Evolutionary conservation across 1,284 basidiomycete species (phyloP), one percentile per base, ranked within the genome.

Genomic region (Marasmius tenuissimus): DNA sequence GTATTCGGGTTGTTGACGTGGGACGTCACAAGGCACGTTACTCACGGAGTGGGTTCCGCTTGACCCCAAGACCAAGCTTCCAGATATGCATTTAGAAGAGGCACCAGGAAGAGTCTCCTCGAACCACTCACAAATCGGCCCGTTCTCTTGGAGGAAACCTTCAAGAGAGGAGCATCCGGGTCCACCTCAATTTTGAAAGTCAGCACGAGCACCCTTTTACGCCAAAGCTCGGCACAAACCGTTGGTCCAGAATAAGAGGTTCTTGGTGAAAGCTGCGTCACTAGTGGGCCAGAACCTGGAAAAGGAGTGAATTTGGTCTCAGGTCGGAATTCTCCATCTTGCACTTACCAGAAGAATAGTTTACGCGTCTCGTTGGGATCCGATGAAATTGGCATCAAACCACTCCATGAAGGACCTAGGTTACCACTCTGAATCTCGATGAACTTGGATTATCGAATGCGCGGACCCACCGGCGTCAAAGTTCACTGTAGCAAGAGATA

Each of bases 91-190:
- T 57, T 48, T 51, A 11, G 35, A 33, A 42, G 52, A 51, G 37
- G 52, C 22, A 76, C n/a, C 71, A 70, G 20, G 38, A 27, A 39
- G 47, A 49, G 38, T 53, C 53, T 55, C 38, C 38, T 16, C 55
- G 39, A 3, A 57, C 10, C 18, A 65, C 66, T 47, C 56, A 75
- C 73, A 72, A 47, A 74, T 75, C 34, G 71, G 74, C 72, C 92
- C 92, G 68, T 92, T 91, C 73, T 93, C 92, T 72, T 92, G 87
- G 38, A 92, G 74, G 49, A 89, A 79, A 2, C 91, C 92, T 71
- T 91, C 85, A 9, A 93, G 76, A 9, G 87, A 88, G n/a, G 86
- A 89, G 69, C 91, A 93, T 3, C 79, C 79, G 16, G 80, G 81
- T 11, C 78, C 75, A 61, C 83, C 83, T 81, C 39, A 51, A 34